phyloP scores from a whole-genome alignment of 148 eudicot genomes.

The Silene latifolia region DNA sequence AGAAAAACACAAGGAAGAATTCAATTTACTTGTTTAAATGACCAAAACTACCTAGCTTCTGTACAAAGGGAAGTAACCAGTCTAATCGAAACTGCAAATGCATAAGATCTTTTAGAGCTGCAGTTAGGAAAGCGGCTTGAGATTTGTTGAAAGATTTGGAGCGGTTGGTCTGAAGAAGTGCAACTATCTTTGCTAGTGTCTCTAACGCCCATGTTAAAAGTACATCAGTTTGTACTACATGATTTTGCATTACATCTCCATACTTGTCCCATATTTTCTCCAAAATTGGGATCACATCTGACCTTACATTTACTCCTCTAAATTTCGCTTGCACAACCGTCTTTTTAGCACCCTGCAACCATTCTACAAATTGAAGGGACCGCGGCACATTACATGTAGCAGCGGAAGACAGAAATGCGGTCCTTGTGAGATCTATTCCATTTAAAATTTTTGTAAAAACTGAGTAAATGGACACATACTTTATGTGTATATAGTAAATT shows the following conservation, averaged over 20 bases:
- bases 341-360: not conserved
- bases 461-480: too few species aligned
- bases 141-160: not conserved
- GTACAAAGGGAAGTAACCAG: conserved; percentile 10
- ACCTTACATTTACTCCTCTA: conserved; percentile 7
- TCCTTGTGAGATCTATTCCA: too few species aligned
- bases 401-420: too few species aligned
- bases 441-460: too few species aligned
- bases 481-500: too few species aligned
- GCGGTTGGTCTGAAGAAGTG: conserved; percentile 12
- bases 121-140: not conserved
- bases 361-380: too few species aligned
- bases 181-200: conserved; percentile 13
- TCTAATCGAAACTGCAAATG: conserved; percentile 1
- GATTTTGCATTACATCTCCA: conserved; percentile 7
- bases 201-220: conserved; percentile 23
- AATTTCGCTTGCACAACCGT: not conserved
- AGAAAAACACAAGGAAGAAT: too few species aligned
- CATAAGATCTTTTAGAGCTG: conserved; percentile 2
- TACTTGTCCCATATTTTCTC: conserved; percentile 18
- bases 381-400: too few species aligned
- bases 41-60: not conserved
- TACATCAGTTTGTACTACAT: not conserved
- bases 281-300: conserved; percentile 9
- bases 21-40: too few species aligned